Percentiles rank a stretch among this genome's conserved stretches.
Evolutionary conservation across 208 protist species (phyloP).

Genomic region (Crithidia fasciculata): DNA sequence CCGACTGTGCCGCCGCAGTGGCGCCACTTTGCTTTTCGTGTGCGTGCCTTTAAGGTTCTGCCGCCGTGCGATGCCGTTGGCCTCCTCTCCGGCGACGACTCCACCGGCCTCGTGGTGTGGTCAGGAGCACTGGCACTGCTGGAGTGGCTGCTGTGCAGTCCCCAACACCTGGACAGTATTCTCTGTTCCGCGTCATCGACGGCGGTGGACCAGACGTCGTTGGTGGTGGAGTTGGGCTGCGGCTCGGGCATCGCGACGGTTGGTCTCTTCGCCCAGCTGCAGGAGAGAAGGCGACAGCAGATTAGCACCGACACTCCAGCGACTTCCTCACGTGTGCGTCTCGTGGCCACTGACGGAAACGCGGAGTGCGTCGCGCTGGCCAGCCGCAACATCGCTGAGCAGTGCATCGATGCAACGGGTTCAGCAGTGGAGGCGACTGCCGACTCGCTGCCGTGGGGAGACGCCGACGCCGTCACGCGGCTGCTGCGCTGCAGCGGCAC

Average conservation of each 20-base stretch:
- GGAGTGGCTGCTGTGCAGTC: slow-evolving; percentile 35
- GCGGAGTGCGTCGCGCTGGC: slow-evolving; percentile 34
- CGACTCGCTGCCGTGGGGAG: slow-evolving; percentile 30
- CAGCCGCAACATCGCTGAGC: slow-evolving; percentile 29
- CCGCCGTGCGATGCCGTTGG: slow-evolving; percentile 44
- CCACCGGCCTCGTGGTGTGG: slow-evolving; percentile 52
- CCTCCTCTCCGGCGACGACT: slow-evolving; percentile 34
- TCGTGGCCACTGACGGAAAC: slow-evolving; percentile 48
- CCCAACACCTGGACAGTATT: background rate
- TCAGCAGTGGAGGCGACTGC: slow-evolving; percentile 2
- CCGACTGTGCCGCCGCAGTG: background rate
- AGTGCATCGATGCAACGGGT: background rate
- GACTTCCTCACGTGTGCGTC: background rate
- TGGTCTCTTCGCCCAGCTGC: slow-evolving; percentile 29
- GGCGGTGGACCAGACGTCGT: background rate
- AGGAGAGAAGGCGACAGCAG: too few species aligned
- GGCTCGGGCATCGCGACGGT: slow-evolving; percentile 39
- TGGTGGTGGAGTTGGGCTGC: slow-evolving; percentile 41
- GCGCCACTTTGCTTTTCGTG: slow-evolving; percentile 24
- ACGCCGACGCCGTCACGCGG: background rate
- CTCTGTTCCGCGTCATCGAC: background rate
- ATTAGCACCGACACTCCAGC: background rate
- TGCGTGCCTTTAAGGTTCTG: slow-evolving; percentile 43
- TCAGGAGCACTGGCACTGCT: slow-evolving; percentile 40
- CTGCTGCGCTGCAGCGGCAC: background rate